Evolutionary conservation across 2,329 filamentous ascomycete species (phyloP), one percentile per base, ranked within the genome.

Genomic region (Drechslerella coelobrocha): DNA sequence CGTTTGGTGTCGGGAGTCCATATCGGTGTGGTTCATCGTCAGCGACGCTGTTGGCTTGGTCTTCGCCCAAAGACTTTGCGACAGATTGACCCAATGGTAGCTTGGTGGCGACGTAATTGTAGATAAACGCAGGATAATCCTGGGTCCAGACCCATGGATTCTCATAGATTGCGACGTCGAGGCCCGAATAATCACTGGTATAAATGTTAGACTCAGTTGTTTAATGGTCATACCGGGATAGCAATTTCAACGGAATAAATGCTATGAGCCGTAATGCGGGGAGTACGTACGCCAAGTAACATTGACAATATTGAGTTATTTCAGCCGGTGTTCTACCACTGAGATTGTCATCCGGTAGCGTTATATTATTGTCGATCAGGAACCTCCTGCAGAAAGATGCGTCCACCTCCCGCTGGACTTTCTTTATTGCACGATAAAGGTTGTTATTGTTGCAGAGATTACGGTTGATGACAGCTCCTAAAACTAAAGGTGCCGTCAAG

Each of bases 161-260:
- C 37, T 41, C 37, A 41, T 41, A 41, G 37, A 41, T 41, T 41
- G 37, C 37, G 37, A 41, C 37, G 7, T 41, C 37, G 37, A 41
- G n/a, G n/a, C 37, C 37, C 37, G n/a, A 17, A 41, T 8, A 41
- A 17, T 41, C 37, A 41, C 37, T 41, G n/a, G 37, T 41, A 41
- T 5, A 41, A 41, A 41, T 8, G 37, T 41, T 41, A 41, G 37
- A 41, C 9, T 41, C 37, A 5, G 4, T 41, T 17, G n/a, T 41
- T 41, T 12, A 17, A 41, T 41, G n/a, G 37, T 41, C 37, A 4
- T 17, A 14, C n/a, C 7, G 7, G 37, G n/a, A 17, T 17, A 41
- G n/a, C 7, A 41, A 17, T 14, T 41, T 8, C n/a, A 5, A 41
- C n/a, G n/a, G 37, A 12, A 5, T 17, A 41, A 41, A 41, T 5